A percentile compares a stretch with the other conserved stretches of the same genome.
Conservation (phyloP, 75 land plant genomes). For the Larix kaempferi region DNA sequence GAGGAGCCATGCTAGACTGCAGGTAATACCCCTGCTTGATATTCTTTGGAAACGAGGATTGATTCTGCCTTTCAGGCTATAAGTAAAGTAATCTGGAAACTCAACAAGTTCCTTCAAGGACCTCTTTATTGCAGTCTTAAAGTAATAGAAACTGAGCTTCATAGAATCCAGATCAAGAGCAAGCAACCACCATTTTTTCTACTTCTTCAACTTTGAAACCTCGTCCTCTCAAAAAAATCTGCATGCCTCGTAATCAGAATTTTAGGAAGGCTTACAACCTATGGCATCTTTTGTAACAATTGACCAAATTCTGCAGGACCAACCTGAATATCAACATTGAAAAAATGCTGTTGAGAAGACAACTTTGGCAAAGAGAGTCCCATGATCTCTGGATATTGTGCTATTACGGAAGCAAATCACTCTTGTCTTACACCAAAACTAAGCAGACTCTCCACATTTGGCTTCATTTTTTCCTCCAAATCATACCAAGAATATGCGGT, state of each 20-base stretch:
- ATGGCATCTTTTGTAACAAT: conserved; percentile 70
- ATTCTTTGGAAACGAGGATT: conserved; percentile 59
- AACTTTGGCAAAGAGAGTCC: conserved; percentile 54
- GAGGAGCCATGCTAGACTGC: conserved; percentile 65
- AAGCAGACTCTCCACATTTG: conserved; percentile 54
- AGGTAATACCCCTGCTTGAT: conserved; percentile 38
- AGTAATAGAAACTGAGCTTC: conserved; percentile 63
- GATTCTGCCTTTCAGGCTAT: conserved; percentile 63
- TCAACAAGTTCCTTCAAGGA: conserved; percentile 54
- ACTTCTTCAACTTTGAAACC: conserved; percentile 52
- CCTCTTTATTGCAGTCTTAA: conserved; percentile 61
- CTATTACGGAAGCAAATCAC: conserved; percentile 44
- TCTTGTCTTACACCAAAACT: conserved; percentile 61
- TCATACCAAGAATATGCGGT: conserved; percentile 55
- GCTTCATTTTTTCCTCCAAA: conserved; percentile 59
- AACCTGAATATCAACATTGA: conserved; percentile 48
- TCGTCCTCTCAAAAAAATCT: conserved; percentile 42
- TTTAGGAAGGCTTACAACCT: conserved; percentile 51
- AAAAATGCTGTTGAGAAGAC: conserved; percentile 45
- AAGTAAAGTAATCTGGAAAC: conserved; percentile 76
- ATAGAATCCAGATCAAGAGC: conserved; percentile 32
- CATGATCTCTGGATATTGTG: conserved; percentile 63
- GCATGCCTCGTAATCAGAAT: conserved; percentile 42
- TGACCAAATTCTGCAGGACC: conserved; percentile 54
- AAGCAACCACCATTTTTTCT: conserved; percentile 55